These are phyloP conservation scores for Silene coronaria DNA, from an alignment of 179 eudicot genomes.

Conservation along the genomic window DNA sequence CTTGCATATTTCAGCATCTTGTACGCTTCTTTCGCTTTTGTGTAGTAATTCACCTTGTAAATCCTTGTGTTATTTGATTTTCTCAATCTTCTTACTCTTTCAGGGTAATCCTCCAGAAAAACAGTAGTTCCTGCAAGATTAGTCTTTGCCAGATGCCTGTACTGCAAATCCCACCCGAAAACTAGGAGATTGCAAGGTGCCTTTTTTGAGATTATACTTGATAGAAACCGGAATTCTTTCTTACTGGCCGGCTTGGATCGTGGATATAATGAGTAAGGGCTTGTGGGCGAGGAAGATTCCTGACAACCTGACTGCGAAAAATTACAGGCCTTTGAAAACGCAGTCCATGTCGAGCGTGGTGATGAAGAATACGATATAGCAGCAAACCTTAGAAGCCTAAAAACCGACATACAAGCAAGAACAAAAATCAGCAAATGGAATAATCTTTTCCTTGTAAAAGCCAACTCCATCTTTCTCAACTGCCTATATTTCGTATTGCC, in stretches of 20 bases:
- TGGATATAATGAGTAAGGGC: constrained; percentile 10
- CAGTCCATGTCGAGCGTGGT: constrained; percentile 24
- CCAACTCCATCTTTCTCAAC: constrained; percentile 36
- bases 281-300: constrained; percentile 10
- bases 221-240: constrained; percentile 54
- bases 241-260: constrained; percentile 30
- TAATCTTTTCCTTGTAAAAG: constrained; percentile 45
- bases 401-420: constrained; percentile 48
- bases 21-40: constrained; percentile 70
- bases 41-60: constrained; percentile 42
- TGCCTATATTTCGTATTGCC: constrained; percentile 17
- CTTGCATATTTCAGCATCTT: constrained; percentile 60
- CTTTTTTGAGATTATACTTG: constrained; percentile 39
- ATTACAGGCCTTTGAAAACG: constrained; percentile 21
- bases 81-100: constrained; percentile 22
- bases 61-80: constrained; percentile 35
- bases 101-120: constrained; percentile 50
- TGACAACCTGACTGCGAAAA: constrained; percentile 20
- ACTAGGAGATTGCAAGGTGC: constrained; percentile 80
- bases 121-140: constrained; percentile 61
- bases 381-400: constrained; percentile 54
- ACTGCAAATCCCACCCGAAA: constrained; percentile 61
- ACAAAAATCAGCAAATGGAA: constrained; percentile 48
- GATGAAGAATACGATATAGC: constrained; percentile 41
- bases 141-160: constrained; percentile 40